Evolutionary conservation across 78 protist genomes (phyloP).

Genomic region (Dictyostelium brefeldianum): DNA sequence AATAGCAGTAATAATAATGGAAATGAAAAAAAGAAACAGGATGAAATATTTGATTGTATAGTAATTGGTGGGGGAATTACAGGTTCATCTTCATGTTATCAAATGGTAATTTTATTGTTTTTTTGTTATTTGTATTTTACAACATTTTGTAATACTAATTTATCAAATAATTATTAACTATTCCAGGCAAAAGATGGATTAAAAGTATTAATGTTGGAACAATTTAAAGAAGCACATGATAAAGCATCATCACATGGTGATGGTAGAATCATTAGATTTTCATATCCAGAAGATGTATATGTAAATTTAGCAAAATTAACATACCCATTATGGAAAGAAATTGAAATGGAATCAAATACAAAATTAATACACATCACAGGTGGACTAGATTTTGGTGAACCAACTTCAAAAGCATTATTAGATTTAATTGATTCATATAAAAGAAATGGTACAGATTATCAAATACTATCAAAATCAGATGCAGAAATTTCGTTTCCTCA

Average conservation of each 20-base stretch:
- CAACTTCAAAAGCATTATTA: slow-evolving; percentile 1
- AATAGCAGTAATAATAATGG: background rate
- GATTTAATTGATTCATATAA: slow-evolving; percentile 23
- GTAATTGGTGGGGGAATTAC: slow-evolving; percentile 77
- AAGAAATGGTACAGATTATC: background rate
- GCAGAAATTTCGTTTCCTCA: slow-evolving; percentile 67
- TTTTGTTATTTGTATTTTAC: no score
- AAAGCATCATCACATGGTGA: slow-evolving; percentile 61
- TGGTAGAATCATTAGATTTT: slow-evolving; percentile 68
- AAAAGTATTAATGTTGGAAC: slow-evolving; percentile 65
- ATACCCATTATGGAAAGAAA: slow-evolving; percentile 44
- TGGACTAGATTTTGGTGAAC: slow-evolving; percentile 58
- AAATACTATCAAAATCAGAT: slow-evolving; percentile 15
- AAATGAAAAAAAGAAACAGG: background rate
- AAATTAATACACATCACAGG: slow-evolving; percentile 68
- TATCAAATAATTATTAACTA: no score
- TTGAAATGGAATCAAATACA: slow-evolving; percentile 32
- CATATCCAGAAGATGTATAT: slow-evolving; percentile 68
- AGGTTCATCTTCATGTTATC: slow-evolving; percentile 50
- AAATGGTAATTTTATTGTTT: no score
- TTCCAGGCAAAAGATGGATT: slow-evolving; percentile 67
- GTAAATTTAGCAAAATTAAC: slow-evolving; percentile 32
- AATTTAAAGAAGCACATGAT: slow-evolving; percentile 43
- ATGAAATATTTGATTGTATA: slow-evolving; percentile 16
- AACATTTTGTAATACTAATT: no score